Evolutionary conservation across 805 yeast genomes (phyloP), one percentile per base, ranked within the genome.

Genomic region (Priceomyces melissophilus): DNA sequence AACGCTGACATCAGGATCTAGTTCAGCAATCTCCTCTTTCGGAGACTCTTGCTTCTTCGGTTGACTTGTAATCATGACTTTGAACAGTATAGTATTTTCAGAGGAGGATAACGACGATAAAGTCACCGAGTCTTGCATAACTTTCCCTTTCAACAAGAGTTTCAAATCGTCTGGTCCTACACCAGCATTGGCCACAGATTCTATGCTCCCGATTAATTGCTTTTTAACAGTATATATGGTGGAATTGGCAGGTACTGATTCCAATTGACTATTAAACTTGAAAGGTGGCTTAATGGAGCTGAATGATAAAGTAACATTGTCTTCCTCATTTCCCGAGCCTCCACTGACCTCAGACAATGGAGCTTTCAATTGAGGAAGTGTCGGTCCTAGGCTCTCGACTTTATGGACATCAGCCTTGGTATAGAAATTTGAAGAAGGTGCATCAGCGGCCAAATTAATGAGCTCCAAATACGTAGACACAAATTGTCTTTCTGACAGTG

Each of bases 271-370:
- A 30, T 64, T 57, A 59, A 86, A 84, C 54, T 81, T 85, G 54
- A 49, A 61, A 4, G 95, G 95, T 3, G 83, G 77, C 51, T 81
- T 79, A 40, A 87, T 75, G 25, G 90, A 83, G 59, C 82, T 83
- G 55, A 87, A 69, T 14, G 55, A 48, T 38, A 72, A 50, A 15
- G 48, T 53, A 37, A 65, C 50, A 35, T 46, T 40, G 28, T 27
- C 30, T 32, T 44, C 45, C 7, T 20, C 12, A 12, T 2, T 6
- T 15, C 12, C 15, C 11, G 30, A 14, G 10, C 41, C 39, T 20
- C 25, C 25, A 10, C 40, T 29, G 11, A 27, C 16, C 10, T 39
- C 42, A 49, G 66, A 73, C 49, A 61, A 69, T 0, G 53, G 49
- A 25, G 43, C 65, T 37, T 66, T 65, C 31, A 76, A 51, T 13